Evolutionary conservation across 768 basidiomycete species (phyloP), one percentile per base, ranked within the genome.

Genomic region (Boletus rufocinnamomeus): DNA sequence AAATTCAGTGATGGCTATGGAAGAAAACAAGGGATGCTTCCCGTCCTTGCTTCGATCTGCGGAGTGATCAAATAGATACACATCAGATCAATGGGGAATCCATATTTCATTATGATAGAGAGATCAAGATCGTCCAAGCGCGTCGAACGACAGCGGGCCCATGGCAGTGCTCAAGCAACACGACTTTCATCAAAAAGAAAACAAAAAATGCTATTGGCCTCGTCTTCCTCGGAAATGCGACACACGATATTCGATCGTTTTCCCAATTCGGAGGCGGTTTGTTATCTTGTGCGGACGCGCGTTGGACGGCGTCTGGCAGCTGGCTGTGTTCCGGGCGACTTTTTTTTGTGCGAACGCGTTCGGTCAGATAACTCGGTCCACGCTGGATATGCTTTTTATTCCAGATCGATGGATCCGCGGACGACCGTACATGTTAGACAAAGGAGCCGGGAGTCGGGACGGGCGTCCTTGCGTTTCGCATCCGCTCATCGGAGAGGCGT

Each of bases 1-100:
- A 63, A 63, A 68, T 68, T 70, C 58, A 60, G 55, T 69, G 58
- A 66, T 66, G 40, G 60, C 34, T 66, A 69, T 70, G 68, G 68
- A 70, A 61, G 64, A 58, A 54, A 46, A 32, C 32, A 11, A 37
- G 59, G 48, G 9, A 59, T 58, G 61, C 35, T 48, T 58, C 51
- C 44, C 56, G 44, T 44, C 49, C 50, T 43, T 32, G 61, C 59
- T 63, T 66, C 69, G 66, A 66, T 68, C 64, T 69, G 68, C 60
- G 68, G 62, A 64, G 69, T 57, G 58, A 63, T 65, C 48, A 61
- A 56, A 32, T 3, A 21, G 62, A 47, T 28, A 47, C 35, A 47
- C 35, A 63, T 66, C 57, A 60, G 37, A 66, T 63, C 59, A 65
- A 68, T 30, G 58, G 59, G 56, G 59, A 54, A 54, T 54, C 46